phyloP scores from a whole-genome alignment of 78 protist species.

The Chrysochromulina parva region DNA sequence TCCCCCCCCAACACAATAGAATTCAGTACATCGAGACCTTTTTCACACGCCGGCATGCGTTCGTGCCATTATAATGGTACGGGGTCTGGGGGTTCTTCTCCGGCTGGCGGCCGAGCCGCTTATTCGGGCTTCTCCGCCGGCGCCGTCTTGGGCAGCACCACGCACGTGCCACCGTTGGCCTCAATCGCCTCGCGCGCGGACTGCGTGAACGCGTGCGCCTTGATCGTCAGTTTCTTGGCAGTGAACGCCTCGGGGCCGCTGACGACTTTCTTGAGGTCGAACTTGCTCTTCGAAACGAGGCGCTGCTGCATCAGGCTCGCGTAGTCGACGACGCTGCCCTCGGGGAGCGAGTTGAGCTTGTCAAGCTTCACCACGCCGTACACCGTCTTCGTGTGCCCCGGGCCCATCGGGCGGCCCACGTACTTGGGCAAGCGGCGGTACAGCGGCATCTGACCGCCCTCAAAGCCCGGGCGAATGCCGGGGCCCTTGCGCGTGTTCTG shows the following conservation, averaged over 20 bases:
- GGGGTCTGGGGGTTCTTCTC: too few relatives aligned
- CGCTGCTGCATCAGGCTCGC: neutral
- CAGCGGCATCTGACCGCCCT: conserved; percentile 40
- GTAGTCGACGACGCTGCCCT: neutral
- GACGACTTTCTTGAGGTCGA: neutral
- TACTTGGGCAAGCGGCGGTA: conserved; percentile 20
- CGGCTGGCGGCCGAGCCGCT: too few relatives aligned
- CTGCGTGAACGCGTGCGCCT: conserved; percentile 46
- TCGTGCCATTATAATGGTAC: too few relatives aligned
- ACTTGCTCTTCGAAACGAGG: neutral
- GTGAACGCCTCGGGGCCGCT: neutral
- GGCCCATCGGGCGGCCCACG: neutral
- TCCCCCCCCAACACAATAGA: too few relatives aligned
- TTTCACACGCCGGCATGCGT: too few relatives aligned
- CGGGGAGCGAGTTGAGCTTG: neutral
- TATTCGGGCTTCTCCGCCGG: too few relatives aligned
- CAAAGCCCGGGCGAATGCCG: conserved; percentile 1
- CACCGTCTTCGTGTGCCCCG: neutral
- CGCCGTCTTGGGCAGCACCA: too few relatives aligned
- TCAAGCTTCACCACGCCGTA: neutral
- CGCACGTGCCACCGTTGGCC: too few relatives aligned
- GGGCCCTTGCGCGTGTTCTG: conserved; percentile 36
- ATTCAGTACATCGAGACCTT: too few relatives aligned
- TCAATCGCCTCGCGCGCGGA: conserved; percentile 30
- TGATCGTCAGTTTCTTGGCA: neutral